Base-by-base conservation (phyloP, 805 yeast species). In the Candida oleophila region DNA sequence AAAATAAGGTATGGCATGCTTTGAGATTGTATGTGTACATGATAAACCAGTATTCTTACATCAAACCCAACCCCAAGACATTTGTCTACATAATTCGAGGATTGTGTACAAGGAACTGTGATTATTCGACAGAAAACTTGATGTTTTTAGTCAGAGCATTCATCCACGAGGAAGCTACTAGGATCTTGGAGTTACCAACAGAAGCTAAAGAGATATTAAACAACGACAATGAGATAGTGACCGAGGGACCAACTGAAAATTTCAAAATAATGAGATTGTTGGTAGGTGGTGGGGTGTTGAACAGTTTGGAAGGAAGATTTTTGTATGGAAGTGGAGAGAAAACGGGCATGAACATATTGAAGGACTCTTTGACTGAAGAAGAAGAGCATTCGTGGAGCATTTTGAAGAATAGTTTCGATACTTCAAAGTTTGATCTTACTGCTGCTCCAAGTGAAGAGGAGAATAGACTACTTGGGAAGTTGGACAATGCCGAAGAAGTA, bases 201-300 rank as follows among this genome's bases (percentile, higher is more conserved):
- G 58, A 54, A 19, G 16, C 33, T 14, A 36, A 42, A 2, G 28
- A n/a, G 22, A 19, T 36, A 11, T 25, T 19, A 22, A 28, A 22
- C 18, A 42, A 15, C 19, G 7, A 11, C 18, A 45, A 40, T 15
- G 35, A 22, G 12, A 34, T 15, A 15, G 20, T n/a, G 3, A 32
- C 4, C 7, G 41, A 44, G 32, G 39, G 45, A 2, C 22, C 45
- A 3, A 51, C 57, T 2, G 61, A 59, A 42, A 52, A 51, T 39
- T 56, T 49, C 38, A 49, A 50, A 25, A 55, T 54, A n/a, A 43
- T 59, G 34, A 44, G 50, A 35, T 46, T 51, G 42, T 44, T 50
- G 3, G 48, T 54, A 7, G 55, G 22, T 38, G 43, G 30, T 21
- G 22, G 15, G 12, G 18, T 14, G 18, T 19, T 53, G 38, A 45